Evolutionary conservation across 805 yeast genomes (phyloP).

Genomic region (Nakazawaea ernobii): DNA sequence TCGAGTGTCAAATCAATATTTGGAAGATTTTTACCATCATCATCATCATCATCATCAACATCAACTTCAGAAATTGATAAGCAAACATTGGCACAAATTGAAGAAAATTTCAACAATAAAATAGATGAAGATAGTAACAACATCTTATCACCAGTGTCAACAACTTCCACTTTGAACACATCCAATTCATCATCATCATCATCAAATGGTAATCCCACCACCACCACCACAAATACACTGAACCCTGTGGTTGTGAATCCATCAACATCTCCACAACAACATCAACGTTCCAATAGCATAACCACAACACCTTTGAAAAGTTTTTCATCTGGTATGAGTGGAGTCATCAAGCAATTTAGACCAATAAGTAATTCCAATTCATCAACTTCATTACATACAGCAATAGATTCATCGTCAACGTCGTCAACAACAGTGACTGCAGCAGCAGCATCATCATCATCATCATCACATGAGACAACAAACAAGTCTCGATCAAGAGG

Average conservation of each 20-base stretch:
- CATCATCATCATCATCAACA: conserved; percentile 12
- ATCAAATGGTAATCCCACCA: neutral
- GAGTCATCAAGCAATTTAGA: conserved; percentile 28
- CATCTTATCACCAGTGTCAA: neutral
- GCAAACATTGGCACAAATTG: conserved; percentile 22
- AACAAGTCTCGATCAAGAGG: conserved; percentile 13
- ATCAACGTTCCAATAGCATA: conserved; percentile 11
- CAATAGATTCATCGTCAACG: conserved; percentile 11
- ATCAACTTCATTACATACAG: conserved; percentile 20
- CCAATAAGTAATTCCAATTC: conserved; percentile 28
- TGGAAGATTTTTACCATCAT: conserved; percentile 22
- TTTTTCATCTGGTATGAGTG: conserved; percentile 26
- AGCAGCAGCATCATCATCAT: no score
- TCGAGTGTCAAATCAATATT: conserved; percentile 26
- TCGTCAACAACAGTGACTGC: conserved; percentile 1
- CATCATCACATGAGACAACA: no score
- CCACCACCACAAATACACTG: neutral
- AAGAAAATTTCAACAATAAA: conserved; percentile 19
- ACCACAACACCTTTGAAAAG: conserved; percentile 18
- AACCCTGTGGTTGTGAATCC: no score
- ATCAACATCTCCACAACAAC: conserved; percentile 8
- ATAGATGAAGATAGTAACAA: neutral
- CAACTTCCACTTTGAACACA: conserved; percentile 5
- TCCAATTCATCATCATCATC: conserved; percentile 4
- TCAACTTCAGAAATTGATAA: conserved; percentile 14